Conservation (phyloP, 2,329 filamentous ascomycete species). For the Penicillium paneum region DNA sequence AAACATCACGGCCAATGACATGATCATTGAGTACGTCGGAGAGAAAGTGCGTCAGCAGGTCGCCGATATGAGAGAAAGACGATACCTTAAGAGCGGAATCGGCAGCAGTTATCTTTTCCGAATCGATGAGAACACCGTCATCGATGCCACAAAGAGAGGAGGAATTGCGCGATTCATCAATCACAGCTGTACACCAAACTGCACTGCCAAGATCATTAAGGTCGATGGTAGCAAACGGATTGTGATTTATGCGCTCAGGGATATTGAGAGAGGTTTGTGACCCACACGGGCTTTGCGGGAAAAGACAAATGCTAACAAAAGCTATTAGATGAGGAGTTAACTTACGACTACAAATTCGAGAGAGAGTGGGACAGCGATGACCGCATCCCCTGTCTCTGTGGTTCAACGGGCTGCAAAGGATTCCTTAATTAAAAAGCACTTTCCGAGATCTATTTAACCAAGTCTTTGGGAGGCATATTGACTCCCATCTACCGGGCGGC, state of each 20-base stretch:
- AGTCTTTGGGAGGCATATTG: not conserved
- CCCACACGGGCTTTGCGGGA: not conserved
- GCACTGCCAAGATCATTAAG: slow-evolving; percentile 98
- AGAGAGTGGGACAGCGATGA: slow-evolving; percentile 92
- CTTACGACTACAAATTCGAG: slow-evolving; percentile 99
- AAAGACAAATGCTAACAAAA: slow-evolving; percentile 16
- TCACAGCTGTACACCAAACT: slow-evolving; percentile 94
- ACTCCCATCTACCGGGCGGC: slow-evolving; percentile 10
- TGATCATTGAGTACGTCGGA: slow-evolving; percentile 99
- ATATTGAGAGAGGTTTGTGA: slow-evolving; percentile 89
- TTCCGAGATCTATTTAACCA: not conserved
- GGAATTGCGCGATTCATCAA: slow-evolving; percentile 99
- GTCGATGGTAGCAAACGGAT: slow-evolving; percentile 97
- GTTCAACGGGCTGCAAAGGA: slow-evolving; percentile 93
- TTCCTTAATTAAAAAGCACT: slow-evolving; percentile 76
- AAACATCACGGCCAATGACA: slow-evolving; percentile 93
- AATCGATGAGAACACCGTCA: slow-evolving; percentile 95
- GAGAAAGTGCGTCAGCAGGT: slow-evolving; percentile 97
- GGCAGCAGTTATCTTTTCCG: slow-evolving; percentile 97
- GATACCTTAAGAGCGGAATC: slow-evolving; percentile 93
- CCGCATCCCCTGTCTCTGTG: slow-evolving; percentile 94
- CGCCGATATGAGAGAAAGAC: slow-evolving; percentile 88
- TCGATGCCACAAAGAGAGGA: slow-evolving; percentile 97
- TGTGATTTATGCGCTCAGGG: slow-evolving; percentile 95
- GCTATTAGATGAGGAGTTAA: slow-evolving; percentile 85